A percentile compares a stretch with the other conserved stretches of the same genome.
phyloP scores from a whole-genome alignment of 176 grass and related monocot genomes.

The Carex kokanica region DNA sequence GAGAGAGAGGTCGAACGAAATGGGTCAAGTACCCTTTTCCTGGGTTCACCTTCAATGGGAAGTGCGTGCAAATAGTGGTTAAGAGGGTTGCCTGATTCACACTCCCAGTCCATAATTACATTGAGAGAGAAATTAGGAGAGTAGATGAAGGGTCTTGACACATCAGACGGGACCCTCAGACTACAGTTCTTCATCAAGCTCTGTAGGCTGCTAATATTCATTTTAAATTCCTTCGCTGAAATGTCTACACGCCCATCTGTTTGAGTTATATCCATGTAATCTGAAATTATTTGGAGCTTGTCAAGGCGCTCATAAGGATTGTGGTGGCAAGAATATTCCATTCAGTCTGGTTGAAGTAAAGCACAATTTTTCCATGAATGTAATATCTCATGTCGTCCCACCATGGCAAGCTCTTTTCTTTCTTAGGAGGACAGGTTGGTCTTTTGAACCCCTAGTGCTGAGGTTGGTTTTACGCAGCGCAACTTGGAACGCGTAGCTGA shows the following conservation, averaged over 20 bases:
- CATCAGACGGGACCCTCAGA: constrained; percentile 60
- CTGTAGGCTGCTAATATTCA: constrained; percentile 86
- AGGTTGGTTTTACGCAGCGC: constrained; percentile 80
- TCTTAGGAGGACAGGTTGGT: constrained; percentile 56
- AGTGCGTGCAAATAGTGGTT: constrained; percentile 99
- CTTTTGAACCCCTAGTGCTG: constrained; percentile 54
- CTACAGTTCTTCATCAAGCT: constrained; percentile 92
- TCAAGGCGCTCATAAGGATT: constrained; percentile 94
- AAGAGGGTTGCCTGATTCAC: constrained; percentile 79
- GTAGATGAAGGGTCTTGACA: constrained; percentile 71
- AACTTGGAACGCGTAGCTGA: constrained; percentile 97
- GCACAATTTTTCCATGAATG: constrained; percentile 82
- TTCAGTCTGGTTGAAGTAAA: constrained; percentile 76
- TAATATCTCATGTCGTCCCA: constrained; percentile 99
- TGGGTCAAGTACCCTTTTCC: constrained; percentile 87
- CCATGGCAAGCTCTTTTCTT: constrained; percentile 96
- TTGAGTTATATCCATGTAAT: constrained; percentile 96
- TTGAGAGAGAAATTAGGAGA: constrained; percentile 83
- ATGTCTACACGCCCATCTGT: constrained; percentile 88
- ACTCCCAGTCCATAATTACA: constrained; percentile 95
- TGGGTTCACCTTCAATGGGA: constrained; percentile 70
- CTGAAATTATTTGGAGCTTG: constrained; percentile 88
- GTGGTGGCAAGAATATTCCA: constrained; percentile 87
- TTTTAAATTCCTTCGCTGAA: constrained; percentile 87
- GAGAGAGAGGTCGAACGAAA: constrained; percentile 98